These are phyloP conservation scores for Alternaria infectoria DNA, from an alignment of 2,329 filamentous ascomycete species.

Conservation along the genomic window DNA sequence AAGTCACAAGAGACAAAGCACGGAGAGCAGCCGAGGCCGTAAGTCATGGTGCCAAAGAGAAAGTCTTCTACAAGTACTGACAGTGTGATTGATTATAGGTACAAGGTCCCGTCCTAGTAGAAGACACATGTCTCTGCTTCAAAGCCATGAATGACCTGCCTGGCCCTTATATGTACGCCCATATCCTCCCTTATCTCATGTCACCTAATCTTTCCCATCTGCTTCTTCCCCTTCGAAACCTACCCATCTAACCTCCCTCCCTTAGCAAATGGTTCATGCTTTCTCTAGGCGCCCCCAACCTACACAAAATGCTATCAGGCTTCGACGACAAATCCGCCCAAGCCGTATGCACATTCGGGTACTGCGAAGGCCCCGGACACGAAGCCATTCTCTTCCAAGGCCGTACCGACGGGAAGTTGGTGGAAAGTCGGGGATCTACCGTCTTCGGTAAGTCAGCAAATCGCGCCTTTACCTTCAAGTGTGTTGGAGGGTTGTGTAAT, in stretches of 20 bases:
- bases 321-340: conserved; percentile 91
- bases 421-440: conserved; percentile 78
- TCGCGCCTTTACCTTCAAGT: neutral
- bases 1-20: conserved; percentile 89
- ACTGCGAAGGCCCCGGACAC: conserved; percentile 82
- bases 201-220: neutral
- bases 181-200: neutral
- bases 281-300: conserved; percentile 78
- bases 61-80: neutral
- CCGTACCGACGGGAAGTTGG: conserved; percentile 83
- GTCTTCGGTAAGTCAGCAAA: conserved; percentile 73
- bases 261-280: conserved; percentile 91
- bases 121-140: conserved; percentile 95
- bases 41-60: conserved; percentile 34
- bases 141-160: conserved; percentile 88
- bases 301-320: conserved; percentile 88
- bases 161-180: conserved; percentile 87
- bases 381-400: conserved; percentile 92
- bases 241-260: neutral
- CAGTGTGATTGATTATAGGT: conserved; percentile 58
- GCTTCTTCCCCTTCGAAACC: neutral
- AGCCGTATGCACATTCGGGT: conserved; percentile 95
- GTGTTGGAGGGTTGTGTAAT: neutral
- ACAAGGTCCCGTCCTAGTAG: conserved; percentile 86
- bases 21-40: conserved; percentile 79